These are phyloP conservation scores for Penicillium sp. DNA, from an alignment of 2,329 filamentous ascomycete genomes.

Conservation along the genomic window DNA sequence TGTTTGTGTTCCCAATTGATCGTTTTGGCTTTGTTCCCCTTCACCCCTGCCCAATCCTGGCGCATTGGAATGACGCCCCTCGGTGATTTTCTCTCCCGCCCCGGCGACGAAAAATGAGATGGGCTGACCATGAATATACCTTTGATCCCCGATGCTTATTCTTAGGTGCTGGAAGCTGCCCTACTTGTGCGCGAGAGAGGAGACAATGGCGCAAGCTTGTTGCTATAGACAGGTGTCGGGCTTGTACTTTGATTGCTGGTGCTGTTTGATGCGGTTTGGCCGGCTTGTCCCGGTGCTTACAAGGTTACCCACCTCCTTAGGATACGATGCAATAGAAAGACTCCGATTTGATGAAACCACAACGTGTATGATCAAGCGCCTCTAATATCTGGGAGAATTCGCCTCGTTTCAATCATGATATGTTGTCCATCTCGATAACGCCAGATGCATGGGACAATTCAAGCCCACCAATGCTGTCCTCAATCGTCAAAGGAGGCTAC, in stretches of 20 bases:
- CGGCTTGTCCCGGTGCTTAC: no score
- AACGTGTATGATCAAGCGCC: no score
- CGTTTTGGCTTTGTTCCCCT: no score
- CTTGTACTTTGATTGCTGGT: conserved; percentile 14
- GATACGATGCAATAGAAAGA: conserved; percentile 14
- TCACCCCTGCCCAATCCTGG: background rate
- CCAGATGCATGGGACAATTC: no score
- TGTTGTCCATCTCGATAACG: no score
- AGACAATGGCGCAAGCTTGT: conserved; percentile 8
- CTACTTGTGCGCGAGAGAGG: conserved; percentile 1
- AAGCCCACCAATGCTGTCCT: no score
- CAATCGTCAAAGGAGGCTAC: no score
- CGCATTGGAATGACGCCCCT: conserved; percentile 5
- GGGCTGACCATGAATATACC: conserved; percentile 14
- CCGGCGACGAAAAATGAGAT: conserved; percentile 8
- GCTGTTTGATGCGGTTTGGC: conserved; percentile 2
- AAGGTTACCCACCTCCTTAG: conserved; percentile 13
- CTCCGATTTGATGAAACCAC: no score
- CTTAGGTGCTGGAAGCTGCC: background rate
- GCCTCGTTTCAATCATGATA: no score
- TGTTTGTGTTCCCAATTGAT: no score
- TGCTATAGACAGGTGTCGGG: conserved; percentile 19
- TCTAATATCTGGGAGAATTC: no score
- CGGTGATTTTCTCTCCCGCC: conserved; percentile 5
- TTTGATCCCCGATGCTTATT: no score